Evolutionary conservation across 345 rosid genomes (phyloP).

Genomic region (Odontarrhena argentea): DNA sequence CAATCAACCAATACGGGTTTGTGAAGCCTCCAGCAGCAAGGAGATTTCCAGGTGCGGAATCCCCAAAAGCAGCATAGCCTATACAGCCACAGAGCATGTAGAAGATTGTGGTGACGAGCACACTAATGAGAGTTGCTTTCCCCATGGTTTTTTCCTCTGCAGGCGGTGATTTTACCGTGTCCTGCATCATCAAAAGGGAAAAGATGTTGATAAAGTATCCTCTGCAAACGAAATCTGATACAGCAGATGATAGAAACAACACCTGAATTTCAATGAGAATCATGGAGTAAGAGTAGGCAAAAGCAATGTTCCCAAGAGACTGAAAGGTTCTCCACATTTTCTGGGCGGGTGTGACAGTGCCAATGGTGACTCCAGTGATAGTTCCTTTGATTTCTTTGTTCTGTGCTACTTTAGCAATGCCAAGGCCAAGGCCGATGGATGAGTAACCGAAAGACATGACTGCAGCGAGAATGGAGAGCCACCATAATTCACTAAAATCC

Average conservation of each 20-base stretch:
- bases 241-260: background rate
- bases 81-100: constrained; percentile 90
- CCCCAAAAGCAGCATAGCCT: constrained; percentile 93
- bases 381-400: constrained; percentile 63
- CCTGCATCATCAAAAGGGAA: constrained; percentile 29
- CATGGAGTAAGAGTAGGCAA: constrained; percentile 84
- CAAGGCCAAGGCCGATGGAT: constrained; percentile 75
- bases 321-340: constrained; percentile 92
- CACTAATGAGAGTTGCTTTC: constrained; percentile 70
- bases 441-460: constrained; percentile 87
- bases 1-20: constrained; percentile 88
- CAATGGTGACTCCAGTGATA: constrained; percentile 70
- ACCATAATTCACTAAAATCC: constrained; percentile 74
- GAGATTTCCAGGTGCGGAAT: constrained; percentile 75
- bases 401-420: constrained; percentile 57
- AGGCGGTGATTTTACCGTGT: constrained; percentile 49
- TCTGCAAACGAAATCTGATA: too few species aligned
- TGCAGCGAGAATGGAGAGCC: constrained; percentile 81
- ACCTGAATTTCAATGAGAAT: constrained; percentile 93
- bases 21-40: constrained; percentile 70
- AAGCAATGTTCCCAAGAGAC: constrained; percentile 90
- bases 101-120: constrained; percentile 74
- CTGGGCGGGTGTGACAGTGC: constrained; percentile 53
- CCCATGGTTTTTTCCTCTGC: constrained; percentile 83
- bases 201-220: too few species aligned